Base-by-base conservation (phyloP, 441 rosid species). In the Omphalea diandra region DNA sequence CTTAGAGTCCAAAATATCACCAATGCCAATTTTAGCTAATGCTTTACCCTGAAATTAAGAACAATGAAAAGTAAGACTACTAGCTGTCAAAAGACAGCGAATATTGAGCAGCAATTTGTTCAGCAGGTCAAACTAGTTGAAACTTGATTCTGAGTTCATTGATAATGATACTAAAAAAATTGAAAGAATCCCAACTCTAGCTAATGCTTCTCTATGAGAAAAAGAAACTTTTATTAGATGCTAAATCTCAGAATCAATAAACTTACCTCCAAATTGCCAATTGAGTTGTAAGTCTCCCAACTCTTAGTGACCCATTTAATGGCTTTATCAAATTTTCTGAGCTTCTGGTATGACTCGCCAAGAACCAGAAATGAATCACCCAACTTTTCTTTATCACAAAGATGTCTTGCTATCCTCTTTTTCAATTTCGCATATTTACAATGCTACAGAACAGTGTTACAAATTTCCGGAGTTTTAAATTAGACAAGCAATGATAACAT, bases 271-370 rank as follows among this genome's bases (percentile, higher is more conserved):
- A 86, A 68, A 82, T 88, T 88, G 68, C 90, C 83, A 43, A 93
- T 91, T 79, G 86, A 79, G 76, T 85, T 80, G 80, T 81, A 87
- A 60, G 80, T 82, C 73, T 87, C 90, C 93, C 80, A 91, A 73
- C 96, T 79, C 85, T 72, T 87, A 47, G 54, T 72, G 80, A 77
- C 80, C 94, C 97, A 93, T 85, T 93, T 91, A 56, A 88, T 83
- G 56, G 97, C 90, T 84, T 88, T 88, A 62, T 65, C 76, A 76
- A 93, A 93, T 70, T 87, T 80, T 81, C 94, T 83, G 67, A 93
- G 96, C 85, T 85, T 88, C 52, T 82, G 87, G 80, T 96, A 93
- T 22, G 99, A 93, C 75, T 96, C 96, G 63, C 99, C 97, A 67
- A 91, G 77, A 74, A 76, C 86, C 79, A 87, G 83, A 83, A 57